These are phyloP conservation scores for California macrophylla DNA, from an alignment of 441 rosid genomes.

Conservation along the genomic window DNA sequence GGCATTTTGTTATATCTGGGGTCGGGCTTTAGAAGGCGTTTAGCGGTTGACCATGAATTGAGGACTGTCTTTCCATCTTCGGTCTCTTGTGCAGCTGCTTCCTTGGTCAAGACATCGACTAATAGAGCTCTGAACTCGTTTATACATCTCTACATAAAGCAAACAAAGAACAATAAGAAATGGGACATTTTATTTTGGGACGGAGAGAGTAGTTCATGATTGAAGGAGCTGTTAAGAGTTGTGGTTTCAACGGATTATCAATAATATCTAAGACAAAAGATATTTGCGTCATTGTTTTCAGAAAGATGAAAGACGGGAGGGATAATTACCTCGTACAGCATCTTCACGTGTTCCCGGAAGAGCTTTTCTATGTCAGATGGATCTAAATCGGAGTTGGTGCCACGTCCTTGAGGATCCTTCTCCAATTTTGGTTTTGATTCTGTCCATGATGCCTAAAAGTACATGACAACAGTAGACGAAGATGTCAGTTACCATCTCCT, in stretches of 20 bases:
- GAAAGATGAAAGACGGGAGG: not conserved
- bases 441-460: slow-evolving; percentile 80
- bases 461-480: not conserved
- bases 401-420: slow-evolving; percentile 92
- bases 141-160: slow-evolving; percentile 43
- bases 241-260: too few species aligned
- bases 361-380: slow-evolving; percentile 78
- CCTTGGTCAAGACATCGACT: slow-evolving; percentile 60
- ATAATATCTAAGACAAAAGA: too few species aligned
- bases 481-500: not conserved
- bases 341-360: slow-evolving; percentile 80
- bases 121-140: slow-evolving; percentile 62
- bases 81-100: slow-evolving; percentile 55
- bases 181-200: not conserved
- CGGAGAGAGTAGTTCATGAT: not conserved
- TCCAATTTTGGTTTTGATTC: slow-evolving; percentile 80
- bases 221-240: too few species aligned
- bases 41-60: slow-evolving; percentile 91
- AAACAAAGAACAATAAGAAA: not conserved
- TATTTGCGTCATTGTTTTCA: not conserved
- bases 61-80: slow-evolving; percentile 72
- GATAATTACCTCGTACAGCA: slow-evolving; percentile 66
- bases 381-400: slow-evolving; percentile 66
- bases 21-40: slow-evolving; percentile 63
- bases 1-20: slow-evolving; percentile 81